phyloP scores from a whole-genome alignment of 495 filamentous ascomycete genomes.

The Hypomontagnella monticulosa region DNA sequence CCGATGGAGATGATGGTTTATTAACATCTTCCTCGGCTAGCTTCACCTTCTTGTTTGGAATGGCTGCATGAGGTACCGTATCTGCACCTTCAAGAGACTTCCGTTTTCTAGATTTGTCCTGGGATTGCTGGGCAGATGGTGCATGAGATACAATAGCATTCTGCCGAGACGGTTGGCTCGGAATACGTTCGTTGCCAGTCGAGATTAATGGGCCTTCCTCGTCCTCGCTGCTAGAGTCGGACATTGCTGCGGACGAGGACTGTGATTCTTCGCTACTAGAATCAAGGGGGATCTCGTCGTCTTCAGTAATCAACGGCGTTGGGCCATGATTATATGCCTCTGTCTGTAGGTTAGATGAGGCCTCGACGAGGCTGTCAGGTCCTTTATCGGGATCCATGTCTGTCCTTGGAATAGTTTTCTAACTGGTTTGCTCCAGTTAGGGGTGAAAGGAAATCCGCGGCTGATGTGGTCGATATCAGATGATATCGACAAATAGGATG shows the following conservation, averaged over 20 bases:
- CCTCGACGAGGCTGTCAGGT: neutral
- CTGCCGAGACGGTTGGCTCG: slow-evolving; percentile 11
- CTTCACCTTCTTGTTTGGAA: slow-evolving; percentile 50
- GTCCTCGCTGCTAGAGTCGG: slow-evolving; percentile 20
- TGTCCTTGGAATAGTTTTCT: neutral
- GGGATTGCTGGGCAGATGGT: slow-evolving; percentile 6
- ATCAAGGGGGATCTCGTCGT: slow-evolving; percentile 35
- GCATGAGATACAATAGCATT: slow-evolving; percentile 1
- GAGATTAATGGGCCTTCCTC: slow-evolving; percentile 12
- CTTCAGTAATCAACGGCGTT: slow-evolving; percentile 12
- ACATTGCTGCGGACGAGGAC: slow-evolving; percentile 30
- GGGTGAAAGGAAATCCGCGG: slow-evolving; percentile 3
- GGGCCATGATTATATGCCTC: neutral
- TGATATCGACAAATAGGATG: neutral
- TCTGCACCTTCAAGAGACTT: slow-evolving; percentile 42
- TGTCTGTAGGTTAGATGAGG: slow-evolving; percentile 5
- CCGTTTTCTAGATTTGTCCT: slow-evolving; percentile 49
- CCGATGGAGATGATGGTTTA: neutral
- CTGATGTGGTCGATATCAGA: slow-evolving; percentile 19
- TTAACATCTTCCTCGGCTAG: slow-evolving; percentile 36
- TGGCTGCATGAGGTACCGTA: slow-evolving; percentile 16
- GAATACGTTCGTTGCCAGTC: slow-evolving; percentile 16
- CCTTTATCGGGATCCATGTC: slow-evolving; percentile 10
- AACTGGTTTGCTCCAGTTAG: neutral
- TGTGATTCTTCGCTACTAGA: slow-evolving; percentile 31